A percentile compares a stretch with the other conserved stretches of the same genome.
Conservation (phyloP, 306 rosid species). For the Casuarina cunninghamiana region DNA sequence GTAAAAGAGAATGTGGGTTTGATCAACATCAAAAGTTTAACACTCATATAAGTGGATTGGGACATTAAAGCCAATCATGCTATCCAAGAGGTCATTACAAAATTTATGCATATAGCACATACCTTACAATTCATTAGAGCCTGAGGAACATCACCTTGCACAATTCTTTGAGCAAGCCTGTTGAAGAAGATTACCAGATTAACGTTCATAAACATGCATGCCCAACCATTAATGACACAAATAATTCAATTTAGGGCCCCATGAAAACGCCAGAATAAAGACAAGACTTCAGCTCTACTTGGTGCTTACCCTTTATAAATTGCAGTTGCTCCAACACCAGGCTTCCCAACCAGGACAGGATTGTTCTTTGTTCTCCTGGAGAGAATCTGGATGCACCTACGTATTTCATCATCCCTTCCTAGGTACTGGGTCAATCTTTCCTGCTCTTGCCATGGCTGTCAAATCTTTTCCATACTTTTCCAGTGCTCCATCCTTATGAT, state of each 20-base stretch:
- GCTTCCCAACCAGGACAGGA: conserved; percentile 97
- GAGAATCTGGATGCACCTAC: conserved; percentile 98
- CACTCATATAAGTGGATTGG: neutral
- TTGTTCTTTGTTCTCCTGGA: conserved; percentile 98
- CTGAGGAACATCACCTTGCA: conserved; percentile 97
- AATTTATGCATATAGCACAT: conserved; percentile 31
- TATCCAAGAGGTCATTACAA: neutral
- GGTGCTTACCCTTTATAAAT: conserved; percentile 90
- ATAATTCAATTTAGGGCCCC: conserved; percentile 10
- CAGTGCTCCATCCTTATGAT: conserved; percentile 95
- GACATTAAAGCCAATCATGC: neutral
- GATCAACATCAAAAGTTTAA: conserved; percentile 7
- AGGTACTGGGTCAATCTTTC: conserved; percentile 96
- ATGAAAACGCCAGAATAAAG: neutral
- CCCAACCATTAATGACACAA: conserved; percentile 4
- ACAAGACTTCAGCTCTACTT: conserved; percentile 15
- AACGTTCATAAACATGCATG: conserved; percentile 1
- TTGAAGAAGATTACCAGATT: conserved; percentile 29
- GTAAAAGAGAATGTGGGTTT: conserved; percentile 28
- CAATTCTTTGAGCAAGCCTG: conserved; percentile 98
- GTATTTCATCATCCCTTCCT: conserved; percentile 99
- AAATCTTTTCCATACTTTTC: conserved; percentile 97
- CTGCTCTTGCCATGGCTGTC: conserved; percentile 92
- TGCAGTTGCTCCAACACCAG: conserved; percentile 99
- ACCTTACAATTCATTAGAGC: conserved; percentile 96